Percentiles rank a stretch among this genome's conserved stretches.
Evolutionary conservation across 1,284 basidiomycete genomes (phyloP).

Genomic region (Ceratobasidium sp.): DNA sequence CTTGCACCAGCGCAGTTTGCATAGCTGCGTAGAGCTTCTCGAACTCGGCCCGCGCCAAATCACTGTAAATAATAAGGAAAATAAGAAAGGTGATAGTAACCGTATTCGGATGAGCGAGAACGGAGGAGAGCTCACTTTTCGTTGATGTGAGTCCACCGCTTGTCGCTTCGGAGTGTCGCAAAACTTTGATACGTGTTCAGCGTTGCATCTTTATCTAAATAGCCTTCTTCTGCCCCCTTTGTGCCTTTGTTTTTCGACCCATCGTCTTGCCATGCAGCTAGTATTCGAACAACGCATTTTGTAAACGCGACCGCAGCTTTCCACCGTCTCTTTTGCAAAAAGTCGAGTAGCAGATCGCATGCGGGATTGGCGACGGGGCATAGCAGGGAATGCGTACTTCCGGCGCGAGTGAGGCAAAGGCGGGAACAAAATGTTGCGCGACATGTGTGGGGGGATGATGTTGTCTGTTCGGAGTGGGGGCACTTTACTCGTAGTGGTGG

Average conservation of each 20-base stretch:
- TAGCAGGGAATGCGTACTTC: conserved; percentile 75
- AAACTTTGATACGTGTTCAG: conserved; percentile 47
- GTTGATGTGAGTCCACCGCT: conserved; percentile 47
- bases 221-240: conserved; percentile 68
- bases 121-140: conserved; percentile 18
- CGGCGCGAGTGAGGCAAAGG: conserved; percentile 73
- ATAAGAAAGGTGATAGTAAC: neutral
- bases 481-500: conserved; percentile 56
- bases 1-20: conserved; percentile 57
- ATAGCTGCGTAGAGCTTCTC: conserved; percentile 15
- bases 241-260: conserved; percentile 57
- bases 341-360: conserved; percentile 70
- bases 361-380: conserved; percentile 82
- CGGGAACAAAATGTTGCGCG: conserved; percentile 82
- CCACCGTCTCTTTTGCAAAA: conserved; percentile 69
- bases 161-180: conserved; percentile 19
- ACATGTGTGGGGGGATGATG: conserved; percentile 62
- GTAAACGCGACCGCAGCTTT: conserved; percentile 81
- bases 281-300: conserved; percentile 74
- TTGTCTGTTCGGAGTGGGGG: conserved; percentile 10
- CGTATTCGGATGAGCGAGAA: neutral
- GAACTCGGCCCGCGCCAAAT: conserved; percentile 9
- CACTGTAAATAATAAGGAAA: conserved; percentile 3
- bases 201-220: conserved; percentile 73
- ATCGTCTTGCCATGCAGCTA: conserved; percentile 67